Conservation (phyloP, 257 asterid species). For the Cinchona pubescens region DNA sequence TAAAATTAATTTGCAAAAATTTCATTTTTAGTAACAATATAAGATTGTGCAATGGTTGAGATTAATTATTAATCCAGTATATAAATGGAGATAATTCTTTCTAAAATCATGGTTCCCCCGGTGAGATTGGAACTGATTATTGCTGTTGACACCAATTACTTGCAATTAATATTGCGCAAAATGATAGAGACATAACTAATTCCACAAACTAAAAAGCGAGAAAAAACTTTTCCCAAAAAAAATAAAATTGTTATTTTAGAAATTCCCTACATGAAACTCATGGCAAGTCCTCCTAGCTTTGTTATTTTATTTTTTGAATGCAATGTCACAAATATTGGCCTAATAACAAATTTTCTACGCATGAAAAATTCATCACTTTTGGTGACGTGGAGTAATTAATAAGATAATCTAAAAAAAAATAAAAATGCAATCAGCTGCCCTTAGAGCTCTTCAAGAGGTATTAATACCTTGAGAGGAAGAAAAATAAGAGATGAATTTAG, state of each 20-base stretch:
- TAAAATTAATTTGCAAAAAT: no score
- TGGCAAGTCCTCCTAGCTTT: neutral
- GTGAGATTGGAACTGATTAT: neutral
- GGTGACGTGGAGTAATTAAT: neutral
- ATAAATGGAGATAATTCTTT: no score
- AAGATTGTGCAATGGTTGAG: neutral
- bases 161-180: neutral
- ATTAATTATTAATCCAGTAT: no score
- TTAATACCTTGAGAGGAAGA: neutral
- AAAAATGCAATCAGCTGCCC: neutral
- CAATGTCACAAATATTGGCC: neutral
- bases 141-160: neutral
- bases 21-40: no score
- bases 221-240: neutral
- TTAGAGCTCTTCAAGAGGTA: neutral
- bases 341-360: neutral
- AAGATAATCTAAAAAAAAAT: neutral
- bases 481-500: neutral
- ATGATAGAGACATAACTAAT: neutral
- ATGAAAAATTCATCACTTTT: neutral
- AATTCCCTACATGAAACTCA: neutral
- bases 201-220: neutral
- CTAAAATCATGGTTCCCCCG: neutral
- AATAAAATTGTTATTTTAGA: neutral
- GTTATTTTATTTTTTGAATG: neutral